These are phyloP conservation scores for Salvia sclarea DNA, from an alignment of 305 asterid genomes.

Conservation along the genomic window DNA sequence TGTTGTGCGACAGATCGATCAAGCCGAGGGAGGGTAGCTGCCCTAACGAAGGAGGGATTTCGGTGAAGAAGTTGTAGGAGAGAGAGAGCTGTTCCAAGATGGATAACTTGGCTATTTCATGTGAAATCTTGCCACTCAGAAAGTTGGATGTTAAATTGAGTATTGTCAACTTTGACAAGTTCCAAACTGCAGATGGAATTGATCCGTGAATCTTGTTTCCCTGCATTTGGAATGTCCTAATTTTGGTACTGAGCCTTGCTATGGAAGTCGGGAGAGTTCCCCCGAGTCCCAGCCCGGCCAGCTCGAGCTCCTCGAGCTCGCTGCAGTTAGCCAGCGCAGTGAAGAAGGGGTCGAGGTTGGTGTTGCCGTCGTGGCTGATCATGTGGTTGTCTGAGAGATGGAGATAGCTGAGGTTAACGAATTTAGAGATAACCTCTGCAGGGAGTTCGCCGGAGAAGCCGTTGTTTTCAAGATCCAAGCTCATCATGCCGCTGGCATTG, in stretches of 20 bases:
- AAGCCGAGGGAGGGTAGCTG: slow-evolving; percentile 36
- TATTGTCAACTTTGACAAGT: slow-evolving; percentile 25
- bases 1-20: slow-evolving; percentile 51
- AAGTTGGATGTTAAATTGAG: slow-evolving; percentile 47
- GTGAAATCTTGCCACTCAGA: slow-evolving; percentile 37
- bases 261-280: slow-evolving; percentile 45
- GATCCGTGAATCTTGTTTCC: slow-evolving; percentile 45
- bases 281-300: slow-evolving; percentile 49
- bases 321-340: slow-evolving; percentile 46
- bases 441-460: slow-evolving; percentile 47
- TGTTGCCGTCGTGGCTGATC: slow-evolving; percentile 48
- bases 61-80: slow-evolving; percentile 44
- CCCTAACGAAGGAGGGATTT: slow-evolving; percentile 41
- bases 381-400: slow-evolving; percentile 47
- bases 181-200: slow-evolving; percentile 44
- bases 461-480: slow-evolving; percentile 48
- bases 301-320: slow-evolving; percentile 43
- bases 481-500: slow-evolving; percentile 39
- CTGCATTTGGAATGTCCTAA: slow-evolving; percentile 41
- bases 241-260: slow-evolving; percentile 25
- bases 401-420: slow-evolving; percentile 31
- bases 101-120: slow-evolving; percentile 36
- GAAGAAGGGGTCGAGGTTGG: slow-evolving; percentile 50
- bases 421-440: slow-evolving; percentile 30
- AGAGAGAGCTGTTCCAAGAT: slow-evolving; percentile 41